A percentile compares a stretch with the other conserved stretches of the same genome.
phyloP scores from a whole-genome alignment of 2,329 filamentous ascomycete species.

The Neurospora sp. region DNA sequence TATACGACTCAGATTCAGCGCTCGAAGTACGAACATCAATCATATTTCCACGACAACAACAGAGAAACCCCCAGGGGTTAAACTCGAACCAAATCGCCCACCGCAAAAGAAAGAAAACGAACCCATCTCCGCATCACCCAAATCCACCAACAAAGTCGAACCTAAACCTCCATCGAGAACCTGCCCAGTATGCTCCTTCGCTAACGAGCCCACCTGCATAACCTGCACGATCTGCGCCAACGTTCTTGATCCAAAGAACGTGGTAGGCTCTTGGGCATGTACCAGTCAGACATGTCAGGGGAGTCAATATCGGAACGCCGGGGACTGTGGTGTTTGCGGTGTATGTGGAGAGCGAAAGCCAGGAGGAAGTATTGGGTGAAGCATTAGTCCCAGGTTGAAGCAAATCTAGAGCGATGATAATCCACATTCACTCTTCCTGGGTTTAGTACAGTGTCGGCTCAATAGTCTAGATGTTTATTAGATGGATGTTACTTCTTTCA shows the following conservation, averaged over 20 bases:
- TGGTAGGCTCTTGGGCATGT: conserved; percentile 56
- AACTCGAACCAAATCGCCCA: not conserved
- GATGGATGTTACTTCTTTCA: too few species aligned
- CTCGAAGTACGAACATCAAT: not conserved
- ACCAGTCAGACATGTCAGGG: conserved; percentile 41
- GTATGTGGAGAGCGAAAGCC: conserved; percentile 32
- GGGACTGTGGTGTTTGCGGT: conserved; percentile 60
- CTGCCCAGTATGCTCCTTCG: conserved; percentile 60
- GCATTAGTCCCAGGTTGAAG: not conserved
- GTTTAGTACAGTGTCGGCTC: too few species aligned
- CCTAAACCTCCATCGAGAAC: not conserved
- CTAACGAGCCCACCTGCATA: conserved; percentile 42
- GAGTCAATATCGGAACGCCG: conserved; percentile 55
- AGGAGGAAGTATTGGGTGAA: not conserved
- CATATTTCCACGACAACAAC: not conserved
- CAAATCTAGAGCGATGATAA: too few species aligned
- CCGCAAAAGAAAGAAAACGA: not conserved
- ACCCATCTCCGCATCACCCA: not conserved
- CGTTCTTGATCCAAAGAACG: conserved; percentile 47
- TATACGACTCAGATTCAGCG: not conserved
- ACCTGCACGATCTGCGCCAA: conserved; percentile 63
- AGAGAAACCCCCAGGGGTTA: not conserved
- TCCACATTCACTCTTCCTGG: too few species aligned
- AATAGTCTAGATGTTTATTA: too few species aligned
- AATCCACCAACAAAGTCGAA: not conserved